Evolutionary conservation across 2,329 filamentous ascomycete genomes (phyloP).

Genomic region (Acephala macrosclerotiorum): DNA sequence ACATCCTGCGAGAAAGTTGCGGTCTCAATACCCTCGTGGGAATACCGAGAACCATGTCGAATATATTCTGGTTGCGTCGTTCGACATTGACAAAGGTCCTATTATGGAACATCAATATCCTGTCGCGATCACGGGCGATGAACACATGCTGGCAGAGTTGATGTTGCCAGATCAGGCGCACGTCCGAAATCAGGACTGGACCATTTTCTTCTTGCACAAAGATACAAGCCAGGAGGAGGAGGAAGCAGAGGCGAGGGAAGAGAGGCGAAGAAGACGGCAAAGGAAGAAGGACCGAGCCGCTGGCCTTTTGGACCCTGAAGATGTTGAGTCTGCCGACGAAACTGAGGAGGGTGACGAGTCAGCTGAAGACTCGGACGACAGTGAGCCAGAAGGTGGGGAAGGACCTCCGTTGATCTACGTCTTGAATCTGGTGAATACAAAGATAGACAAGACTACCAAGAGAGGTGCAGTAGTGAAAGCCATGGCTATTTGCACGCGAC

Average conservation of each 20-base stretch:
- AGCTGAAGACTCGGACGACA: slow-evolving; percentile 61
- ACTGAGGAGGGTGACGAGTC: slow-evolving; percentile 56
- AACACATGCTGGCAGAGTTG: slow-evolving; percentile 96
- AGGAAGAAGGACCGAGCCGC: slow-evolving; percentile 59
- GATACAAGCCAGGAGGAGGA: slow-evolving; percentile 87
- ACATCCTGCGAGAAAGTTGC: slow-evolving; percentile 63
- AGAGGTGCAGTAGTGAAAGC: slow-evolving; percentile 95
- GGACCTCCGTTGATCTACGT: slow-evolving; percentile 96
- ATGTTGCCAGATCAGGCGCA: slow-evolving; percentile 99
- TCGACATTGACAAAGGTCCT: slow-evolving; percentile 94
- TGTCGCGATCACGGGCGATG: slow-evolving; percentile 91
- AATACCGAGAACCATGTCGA: slow-evolving; percentile 92
- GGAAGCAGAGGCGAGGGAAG: slow-evolving; percentile 70
- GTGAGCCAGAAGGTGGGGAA: slow-evolving; percentile 74
- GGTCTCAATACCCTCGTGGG: slow-evolving; percentile 79
- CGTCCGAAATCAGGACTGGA: slow-evolving; percentile 96
- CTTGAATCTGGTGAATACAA: slow-evolving; percentile 96
- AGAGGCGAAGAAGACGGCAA: slow-evolving; percentile 58
- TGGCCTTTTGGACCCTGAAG: slow-evolving; percentile 54
- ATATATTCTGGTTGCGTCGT: slow-evolving; percentile 96
- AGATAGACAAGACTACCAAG: slow-evolving; percentile 91
- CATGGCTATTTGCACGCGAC: slow-evolving; percentile 98
- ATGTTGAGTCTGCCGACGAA: slow-evolving; percentile 52
- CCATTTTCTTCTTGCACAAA: slow-evolving; percentile 98
- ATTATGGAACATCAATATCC: slow-evolving; percentile 99